Base-by-base conservation (phyloP, 495 filamentous ascomycete species). In the Trichoderma virens region DNA sequence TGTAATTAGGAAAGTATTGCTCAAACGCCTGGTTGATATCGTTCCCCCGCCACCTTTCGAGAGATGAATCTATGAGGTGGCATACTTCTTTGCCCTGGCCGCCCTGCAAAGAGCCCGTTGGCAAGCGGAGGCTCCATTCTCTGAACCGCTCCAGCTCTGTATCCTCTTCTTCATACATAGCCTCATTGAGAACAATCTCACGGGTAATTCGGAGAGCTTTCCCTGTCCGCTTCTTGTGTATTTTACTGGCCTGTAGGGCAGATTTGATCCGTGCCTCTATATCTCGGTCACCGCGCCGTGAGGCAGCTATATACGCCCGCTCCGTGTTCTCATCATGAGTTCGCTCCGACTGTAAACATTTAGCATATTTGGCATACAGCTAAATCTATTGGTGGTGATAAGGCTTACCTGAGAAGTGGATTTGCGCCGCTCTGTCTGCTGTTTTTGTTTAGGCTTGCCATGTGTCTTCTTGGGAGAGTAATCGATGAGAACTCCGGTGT, bases 101-200 rank as follows among this genome's bases (percentile, higher is more conserved):
- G n/a, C 11, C 8, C 13, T 45, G n/a, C n/a, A 14, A 14, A 20
- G 11, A 13, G 41, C n/a, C n/a, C 13, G 41, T 14, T 18, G 13
- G 16, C 5, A 5, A 16, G 2, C 11, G 41, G 13, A 45, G 5
- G 5, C 41, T 14, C 41, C 11, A 20, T 7, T 5, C 41, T 18
- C 5, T 20, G 41, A 13, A 77, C 31, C 72, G 70, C 11, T 78
- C 78, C 0, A 79, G 65, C 23, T 81, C 78, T 60, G 95, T 91
- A 41, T 98, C 93, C 71, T 96, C 89, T 73, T 97, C 93, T 72
- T 97, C 93, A 73, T 97, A 98, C 92, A 97, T 96, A 75, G 94
- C 92, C 73, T 97, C 93, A 69, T 90, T 91, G 65, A 90, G 75
- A 11, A 98, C 94, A 74, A 94, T 92, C 70, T 94, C 84, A 71